Evolutionary conservation across 352 stramenopile genomes (phyloP), one percentile per base, ranked within the genome.

Genomic region (Thraustochytrium striatum): DNA sequence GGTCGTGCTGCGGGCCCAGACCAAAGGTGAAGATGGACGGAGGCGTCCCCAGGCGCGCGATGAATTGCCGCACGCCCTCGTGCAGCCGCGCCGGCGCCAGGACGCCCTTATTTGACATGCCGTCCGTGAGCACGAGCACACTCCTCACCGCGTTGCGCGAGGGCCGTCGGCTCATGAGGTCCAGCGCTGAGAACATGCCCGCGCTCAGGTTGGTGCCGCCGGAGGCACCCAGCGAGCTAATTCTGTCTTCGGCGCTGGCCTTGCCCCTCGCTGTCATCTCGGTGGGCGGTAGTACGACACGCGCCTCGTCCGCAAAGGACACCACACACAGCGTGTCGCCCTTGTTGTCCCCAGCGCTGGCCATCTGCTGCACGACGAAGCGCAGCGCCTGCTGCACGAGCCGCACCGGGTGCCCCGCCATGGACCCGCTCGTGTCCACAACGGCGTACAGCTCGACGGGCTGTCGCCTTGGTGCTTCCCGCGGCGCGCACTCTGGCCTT

Each of bases 171-270:
- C 68, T 43, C n/a, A 75, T 8, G 19, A 62, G 32, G 44, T 43
- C 25, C n/a, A 75, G 65, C 16, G 33, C 65, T 8, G 11, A 32
- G 35, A 75, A 75, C n/a, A 75, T 30, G 30, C 65, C 65, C 8
- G n/a, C 65, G 52, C 65, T 75, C 2, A 75, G 52, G 50, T 75
- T 75, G 13, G 65, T 75, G 21, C 65, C 65, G 1, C 65, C 65
- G 16, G 9, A 44, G 16, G 65, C 65, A 9, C 35, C 5, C 30
- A 68, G 3, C 25, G 19, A 43, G 32, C 21, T 28, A 9, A 75
- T 43, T 7, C n/a, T 32, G 21, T 30, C 35, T 11, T 75, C 7
- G 3, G 65, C 65, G 32, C n/a, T 7, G 9, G 44, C 7, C 30
- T 75, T 75, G 1, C 65, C 65, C n/a, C 35, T 16, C 0, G 44